Percentiles rank a stretch among this genome's conserved stretches.
Conservation (phyloP, 352 stramenopile species). For the Phytophthora lateralis region DNA sequence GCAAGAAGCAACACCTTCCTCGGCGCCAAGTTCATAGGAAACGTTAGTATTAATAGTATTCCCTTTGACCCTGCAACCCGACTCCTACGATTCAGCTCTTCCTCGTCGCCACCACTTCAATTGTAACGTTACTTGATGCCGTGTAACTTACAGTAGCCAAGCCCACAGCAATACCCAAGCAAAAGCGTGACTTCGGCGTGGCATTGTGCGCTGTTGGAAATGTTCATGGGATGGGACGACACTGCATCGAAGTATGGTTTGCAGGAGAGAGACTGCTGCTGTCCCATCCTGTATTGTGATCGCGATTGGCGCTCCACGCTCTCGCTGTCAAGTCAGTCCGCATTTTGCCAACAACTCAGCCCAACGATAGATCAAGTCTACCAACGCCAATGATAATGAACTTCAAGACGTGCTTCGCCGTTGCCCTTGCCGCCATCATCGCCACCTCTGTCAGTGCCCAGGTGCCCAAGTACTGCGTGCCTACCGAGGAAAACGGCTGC, state of each 20-base stretch:
- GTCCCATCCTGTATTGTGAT: slow-evolving; percentile 20
- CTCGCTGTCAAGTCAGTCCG: slow-evolving; percentile 26
- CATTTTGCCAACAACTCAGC: slow-evolving; percentile 12
- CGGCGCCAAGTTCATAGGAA: too few relatives aligned
- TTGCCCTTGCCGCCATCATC: slow-evolving; percentile 18
- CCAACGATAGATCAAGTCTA: slow-evolving; percentile 1
- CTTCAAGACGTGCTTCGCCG: slow-evolving; percentile 26
- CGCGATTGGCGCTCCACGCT: slow-evolving; percentile 10
- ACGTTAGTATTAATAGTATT: too few relatives aligned
- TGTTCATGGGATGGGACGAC: slow-evolving; percentile 19
- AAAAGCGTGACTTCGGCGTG: too few relatives aligned
- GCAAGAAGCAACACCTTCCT: too few relatives aligned
- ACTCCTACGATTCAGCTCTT: too few relatives aligned
- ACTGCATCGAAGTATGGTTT: slow-evolving; percentile 14
- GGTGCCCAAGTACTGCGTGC: slow-evolving; percentile 14
- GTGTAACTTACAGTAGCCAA: too few relatives aligned
- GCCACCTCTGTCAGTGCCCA: slow-evolving; percentile 19
- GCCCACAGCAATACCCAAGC: too few relatives aligned
- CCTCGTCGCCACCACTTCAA: too few relatives aligned
- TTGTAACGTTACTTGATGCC: too few relatives aligned
- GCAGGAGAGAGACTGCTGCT: slow-evolving; percentile 12
- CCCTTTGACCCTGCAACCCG: too few relatives aligned
- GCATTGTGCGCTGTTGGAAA: slow-evolving; percentile 5
- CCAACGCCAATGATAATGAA: slow-evolving; percentile 24
- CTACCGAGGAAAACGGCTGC: slow-evolving; percentile 11